Base-by-base conservation (phyloP, 2,329 filamentous ascomycete species). In the Aaosphaeria pasadenensis region DNA sequence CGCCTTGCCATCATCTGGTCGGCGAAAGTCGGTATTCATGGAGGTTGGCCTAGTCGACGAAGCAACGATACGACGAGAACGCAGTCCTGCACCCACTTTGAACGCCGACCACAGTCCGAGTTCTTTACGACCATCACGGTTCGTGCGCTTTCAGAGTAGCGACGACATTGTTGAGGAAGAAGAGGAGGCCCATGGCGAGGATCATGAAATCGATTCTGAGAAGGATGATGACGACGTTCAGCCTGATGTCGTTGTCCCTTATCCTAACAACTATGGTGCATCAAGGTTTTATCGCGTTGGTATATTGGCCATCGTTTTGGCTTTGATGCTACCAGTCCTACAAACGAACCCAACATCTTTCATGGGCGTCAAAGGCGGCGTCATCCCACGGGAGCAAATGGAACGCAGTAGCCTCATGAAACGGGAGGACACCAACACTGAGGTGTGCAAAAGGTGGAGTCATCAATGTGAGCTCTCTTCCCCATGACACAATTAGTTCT, bases 1-100 rank as follows among this genome's bases (percentile, higher is more conserved):
- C 47, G 57, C 56, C n/a, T 38, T 46, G n/a, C 39, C 42, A 28
- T 45, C 49, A 33, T 41, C 55, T 39, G 50, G 48, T 39, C 61
- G 62, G 9, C 60, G 66, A 42, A 62, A 62, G 47, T 69, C 66
- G 6, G 58, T 70, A 39, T 70, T 70, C 46, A 57, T 60, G 46
- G 66, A 70, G 51, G 67, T 70, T 30, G 67, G 67, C n/a, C 42
- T 70, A 45, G 59, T 69, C 33, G 65, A 70, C 33, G 63, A 68
- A 53, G 54, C 61, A 7, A 63, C 53, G 3, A 57, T 63, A 13
- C 54, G 51, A 46, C 51, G 58, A 11, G 63, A 64, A 46, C 59
- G 66, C 24, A 66, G 56, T 36, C 63, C 64, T 5, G 51, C 64
- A n/a, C 59, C 62, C 5, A 57, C 55, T 33, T 51, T 64, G 17